Evolutionary conservation across 371 early-diverging fungal genomes (phyloP).

Genomic region (Actinomucor elegans): DNA sequence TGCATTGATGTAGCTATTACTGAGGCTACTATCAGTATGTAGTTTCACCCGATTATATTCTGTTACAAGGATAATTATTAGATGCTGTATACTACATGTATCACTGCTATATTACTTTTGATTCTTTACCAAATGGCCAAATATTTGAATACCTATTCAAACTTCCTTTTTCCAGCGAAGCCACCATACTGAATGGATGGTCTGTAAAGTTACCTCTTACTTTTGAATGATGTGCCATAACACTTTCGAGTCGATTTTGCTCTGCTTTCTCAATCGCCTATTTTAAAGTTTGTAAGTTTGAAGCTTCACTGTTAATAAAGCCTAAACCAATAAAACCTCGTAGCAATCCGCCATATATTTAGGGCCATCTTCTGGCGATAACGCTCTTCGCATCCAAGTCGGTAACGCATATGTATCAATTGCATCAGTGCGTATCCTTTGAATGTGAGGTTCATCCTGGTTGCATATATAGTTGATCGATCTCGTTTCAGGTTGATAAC

Average conservation of each 20-base stretch:
- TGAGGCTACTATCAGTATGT: constrained; percentile 1
- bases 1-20: constrained; percentile 84
- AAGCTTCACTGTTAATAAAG: background rate
- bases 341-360: constrained; percentile 20
- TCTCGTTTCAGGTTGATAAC: background rate
- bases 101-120: background rate
- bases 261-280: constrained; percentile 49
- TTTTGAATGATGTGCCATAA: constrained; percentile 45
- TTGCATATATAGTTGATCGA: background rate
- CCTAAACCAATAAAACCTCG: constrained; percentile 12
- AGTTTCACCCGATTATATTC: constrained; percentile 60
- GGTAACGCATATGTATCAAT: constrained; percentile 7
- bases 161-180: constrained; percentile 54
- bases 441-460: background rate
- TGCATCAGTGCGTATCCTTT: background rate
- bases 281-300: background rate
- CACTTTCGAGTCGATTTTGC: constrained; percentile 50
- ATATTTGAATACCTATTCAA: constrained; percentile 73
- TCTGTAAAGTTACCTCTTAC: constrained; percentile 15
- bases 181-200: constrained; percentile 48
- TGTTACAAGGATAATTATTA: background rate
- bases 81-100: background rate
- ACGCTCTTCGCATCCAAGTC: constrained; percentile 12
- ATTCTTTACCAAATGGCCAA: constrained; percentile 57
- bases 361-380: constrained; percentile 16